Evolutionary conservation across 2,329 filamentous ascomycete genomes (phyloP), one percentile per base, ranked within the genome.

Genomic region (Teratosphaeria destructans): DNA sequence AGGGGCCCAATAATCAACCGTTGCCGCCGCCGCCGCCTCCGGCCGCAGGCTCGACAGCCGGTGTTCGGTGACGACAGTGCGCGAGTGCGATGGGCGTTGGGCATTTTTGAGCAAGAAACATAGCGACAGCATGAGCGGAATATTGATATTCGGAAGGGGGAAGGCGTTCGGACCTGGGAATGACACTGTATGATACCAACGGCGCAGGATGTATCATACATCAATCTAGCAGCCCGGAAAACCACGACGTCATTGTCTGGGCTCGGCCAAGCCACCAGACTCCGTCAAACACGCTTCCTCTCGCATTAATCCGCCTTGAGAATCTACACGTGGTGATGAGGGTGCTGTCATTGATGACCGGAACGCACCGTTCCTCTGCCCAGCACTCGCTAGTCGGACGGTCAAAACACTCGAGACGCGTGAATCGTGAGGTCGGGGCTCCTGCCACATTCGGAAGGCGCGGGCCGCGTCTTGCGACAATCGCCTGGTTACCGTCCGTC

Each of bases 11-110:
- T 54, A 61, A 16, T 43, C 55, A 32, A 53, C 52, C 37, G 16
- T 16, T 39, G 37, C 11, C 16, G 43, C n/a, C 43, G 43, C 43
- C 16, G 43, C 43, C n/a, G 16, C 43, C 19, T 49, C 43, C 43
- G 43, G 16, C 43, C 1, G 16, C 60, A 43, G 61, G 60, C 39
- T 55, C 58, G 39, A 52, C 61, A n/a, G 23, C 62, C 54, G 57
- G 60, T 53, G 57, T 59, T 39, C 53, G 59, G 32, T 35, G 52
- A 54, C 60, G 27, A 61, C 53, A 55, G 55, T 39, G 14, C 23
- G 12, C 16, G 11, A 54, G 52, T 26, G 11, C n/a, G 52, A 14
- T 7, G 4, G 14, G 52, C 52, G 52, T 27, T 19, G 43, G 6
- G 5, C 19, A 23, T 49, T 23, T 19, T 7, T 23, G n/a, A 49